phyloP scores from a whole-genome alignment of 2,329 filamentous ascomycete species.

The Albophoma yamanashiensis region DNA sequence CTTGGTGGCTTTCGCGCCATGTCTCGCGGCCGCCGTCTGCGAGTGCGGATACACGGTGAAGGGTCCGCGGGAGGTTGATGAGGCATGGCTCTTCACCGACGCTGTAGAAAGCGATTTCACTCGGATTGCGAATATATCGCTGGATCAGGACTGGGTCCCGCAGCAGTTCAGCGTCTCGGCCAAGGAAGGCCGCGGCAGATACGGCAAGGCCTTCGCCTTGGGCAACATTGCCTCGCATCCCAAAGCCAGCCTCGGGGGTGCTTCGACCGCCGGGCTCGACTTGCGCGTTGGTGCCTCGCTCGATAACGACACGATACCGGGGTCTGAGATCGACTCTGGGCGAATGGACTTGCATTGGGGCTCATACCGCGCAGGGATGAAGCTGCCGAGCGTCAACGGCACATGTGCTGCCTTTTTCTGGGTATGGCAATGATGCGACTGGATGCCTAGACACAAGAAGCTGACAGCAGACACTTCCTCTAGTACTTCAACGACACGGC shows the following conservation, averaged over 20 bases:
- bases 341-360: conserved; percentile 58
- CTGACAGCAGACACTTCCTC: neutral
- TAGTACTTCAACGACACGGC: conserved; percentile 70
- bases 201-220: conserved; percentile 51
- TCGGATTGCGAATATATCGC: conserved; percentile 35
- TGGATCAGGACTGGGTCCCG: conserved; percentile 50
- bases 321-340: conserved; percentile 52
- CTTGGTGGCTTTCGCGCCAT: conserved; percentile 7
- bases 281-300: conserved; percentile 40
- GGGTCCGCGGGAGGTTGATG: conserved; percentile 23
- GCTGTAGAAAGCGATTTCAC: conserved; percentile 63
- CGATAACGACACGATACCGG: conserved; percentile 42
- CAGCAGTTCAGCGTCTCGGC: conserved; percentile 57
- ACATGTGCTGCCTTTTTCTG: conserved; percentile 77
- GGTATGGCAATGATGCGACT: conserved; percentile 28
- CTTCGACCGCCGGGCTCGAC: conserved; percentile 40
- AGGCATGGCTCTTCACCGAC: conserved; percentile 51
- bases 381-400: conserved; percentile 46
- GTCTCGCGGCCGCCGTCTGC: conserved; percentile 36
- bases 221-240: conserved; percentile 47
- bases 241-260: conserved; percentile 19
- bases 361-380: conserved; percentile 58
- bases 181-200: conserved; percentile 47
- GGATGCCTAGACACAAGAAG: neutral
- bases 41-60: conserved; percentile 61